Conservation (phyloP, 2,329 filamentous ascomycete species). For the Sarocladium strictum region DNA sequence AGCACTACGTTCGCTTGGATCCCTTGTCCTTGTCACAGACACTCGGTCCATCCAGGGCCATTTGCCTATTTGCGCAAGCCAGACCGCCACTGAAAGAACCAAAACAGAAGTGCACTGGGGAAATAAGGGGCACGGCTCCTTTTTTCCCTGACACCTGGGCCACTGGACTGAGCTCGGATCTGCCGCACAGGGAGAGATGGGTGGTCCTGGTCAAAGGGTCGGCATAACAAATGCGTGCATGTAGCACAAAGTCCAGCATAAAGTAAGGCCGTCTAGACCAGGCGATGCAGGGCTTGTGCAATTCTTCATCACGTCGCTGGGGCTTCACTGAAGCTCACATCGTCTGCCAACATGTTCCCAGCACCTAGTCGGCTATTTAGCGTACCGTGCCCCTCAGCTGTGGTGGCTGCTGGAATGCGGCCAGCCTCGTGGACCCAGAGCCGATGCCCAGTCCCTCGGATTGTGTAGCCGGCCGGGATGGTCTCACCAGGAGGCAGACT, state of each 20-base stretch:
- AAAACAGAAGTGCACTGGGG: background rate
- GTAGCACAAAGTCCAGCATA: background rate
- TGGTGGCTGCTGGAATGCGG: background rate
- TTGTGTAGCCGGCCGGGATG: conserved; percentile 1
- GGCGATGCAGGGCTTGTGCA: background rate
- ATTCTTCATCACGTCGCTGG: background rate
- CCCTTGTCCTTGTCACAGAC: background rate
- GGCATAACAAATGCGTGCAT: background rate
- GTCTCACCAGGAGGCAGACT: background rate
- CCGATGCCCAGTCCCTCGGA: conserved; percentile 3
- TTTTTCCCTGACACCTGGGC: too few relatives aligned
- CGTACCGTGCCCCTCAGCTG: too few relatives aligned
- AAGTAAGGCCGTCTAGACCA: background rate
- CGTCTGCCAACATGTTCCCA: too few relatives aligned
- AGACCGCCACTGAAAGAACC: background rate
- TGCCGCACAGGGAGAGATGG: too few relatives aligned
- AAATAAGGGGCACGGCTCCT: too few relatives aligned
- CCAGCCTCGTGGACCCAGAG: background rate
- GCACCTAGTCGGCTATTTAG: too few relatives aligned
- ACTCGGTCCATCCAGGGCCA: background rate
- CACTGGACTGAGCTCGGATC: too few relatives aligned
- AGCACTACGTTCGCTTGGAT: background rate
- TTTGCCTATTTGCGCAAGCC: background rate
- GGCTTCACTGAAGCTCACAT: too few relatives aligned
- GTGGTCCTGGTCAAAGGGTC: too few relatives aligned